Percentiles rank a stretch among this genome's conserved stretches.
Evolutionary conservation across 805 yeast genomes (phyloP).

Genomic region (Sporopachydermia quercuum): DNA sequence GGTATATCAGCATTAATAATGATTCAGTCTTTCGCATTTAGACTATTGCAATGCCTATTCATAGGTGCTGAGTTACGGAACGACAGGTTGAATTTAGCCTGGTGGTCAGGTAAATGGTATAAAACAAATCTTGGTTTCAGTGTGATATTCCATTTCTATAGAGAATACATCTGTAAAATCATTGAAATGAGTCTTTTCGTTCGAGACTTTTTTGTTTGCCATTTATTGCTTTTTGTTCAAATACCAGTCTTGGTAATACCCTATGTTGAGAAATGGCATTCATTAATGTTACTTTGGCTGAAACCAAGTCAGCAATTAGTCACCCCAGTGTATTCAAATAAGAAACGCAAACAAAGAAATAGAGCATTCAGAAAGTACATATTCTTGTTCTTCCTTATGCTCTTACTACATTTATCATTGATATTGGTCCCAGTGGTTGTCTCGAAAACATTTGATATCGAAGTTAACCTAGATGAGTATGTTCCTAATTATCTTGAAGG

Average conservation of each 20-base stretch:
- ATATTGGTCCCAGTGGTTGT: conserved; percentile 34
- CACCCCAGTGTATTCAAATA: conserved; percentile 23
- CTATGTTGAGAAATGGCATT: conserved; percentile 50
- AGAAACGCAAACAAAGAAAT: conserved; percentile 25
- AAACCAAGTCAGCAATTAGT: conserved; percentile 31
- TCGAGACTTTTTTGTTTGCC: conserved; percentile 46
- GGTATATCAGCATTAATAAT: conserved; percentile 78
- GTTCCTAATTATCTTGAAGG: conserved; percentile 16
- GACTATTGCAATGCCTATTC: conserved; percentile 59
- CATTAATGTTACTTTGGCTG: conserved; percentile 54
- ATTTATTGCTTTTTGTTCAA: conserved; percentile 39
- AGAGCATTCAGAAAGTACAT: conserved; percentile 30
- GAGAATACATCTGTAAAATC: conserved; percentile 50
- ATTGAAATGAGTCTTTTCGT: conserved; percentile 57
- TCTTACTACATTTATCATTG: conserved; percentile 25
- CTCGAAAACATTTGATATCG: conserved; percentile 8
- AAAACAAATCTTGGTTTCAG: conserved; percentile 48
- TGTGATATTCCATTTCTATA: conserved; percentile 41
- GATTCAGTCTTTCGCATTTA: conserved; percentile 78
- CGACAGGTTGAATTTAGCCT: conserved; percentile 90
- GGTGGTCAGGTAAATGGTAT: conserved; percentile 91
- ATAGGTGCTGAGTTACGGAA: conserved; percentile 94
- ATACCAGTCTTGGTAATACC: conserved; percentile 50
- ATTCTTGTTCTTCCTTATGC: conserved; percentile 27
- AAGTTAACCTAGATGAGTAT: not conserved